Base-by-base conservation (phyloP, 2,329 filamentous ascomycete species). In the Fusarium sp. region DNA sequence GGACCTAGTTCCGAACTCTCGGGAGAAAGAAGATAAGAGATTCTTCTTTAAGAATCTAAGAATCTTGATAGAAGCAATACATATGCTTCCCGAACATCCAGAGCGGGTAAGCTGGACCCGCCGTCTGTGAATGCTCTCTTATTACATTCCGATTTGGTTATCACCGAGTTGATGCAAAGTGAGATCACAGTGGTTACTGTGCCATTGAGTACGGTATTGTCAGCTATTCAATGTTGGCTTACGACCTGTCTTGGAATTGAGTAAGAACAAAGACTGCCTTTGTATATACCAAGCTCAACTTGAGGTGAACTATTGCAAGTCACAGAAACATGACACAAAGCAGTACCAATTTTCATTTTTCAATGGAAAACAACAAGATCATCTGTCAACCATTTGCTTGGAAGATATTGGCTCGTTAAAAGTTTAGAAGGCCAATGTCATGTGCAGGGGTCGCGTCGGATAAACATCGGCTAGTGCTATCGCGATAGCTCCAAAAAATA, bases 401-500 rank as follows among this genome's bases (percentile, higher is more conserved):
- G 28, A 58, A 12, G 24, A 44, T 52, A 28, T 29, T 52, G 29
- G 20, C 12, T 39, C 37, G 20, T 31, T 38, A 16, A 8, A 33
- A 47, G 8, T 44, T 26, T 13, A 29, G 29, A 50, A 41, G 43
- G 38, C 20, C 53, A 21, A 59, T 57, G 37, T 20, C 35, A 55
- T 39, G 39, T 56, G 44, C 52, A 48, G 31, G 42, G 43, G 15
- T 49, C 28, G 39, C 29, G 46, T 41, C 71, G 73, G 73, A 63
- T 73, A 75, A 75, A 72, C 68, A 26, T 9, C 49, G 70, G 73
- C 60, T 50, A 21, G 37, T 43, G 60, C 69, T 66, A 57, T 70
- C 72, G 69, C 68, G 73, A 75, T 75, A 75, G 73, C 70, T 75
- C 73, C 71, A 69, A 73, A 74, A 73, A 75, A 73, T 72, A 69